Evolutionary conservation across 192 early-diverging fungal genomes (phyloP), one percentile per base, ranked within the genome.

Genomic region (Podila epicladia): DNA sequence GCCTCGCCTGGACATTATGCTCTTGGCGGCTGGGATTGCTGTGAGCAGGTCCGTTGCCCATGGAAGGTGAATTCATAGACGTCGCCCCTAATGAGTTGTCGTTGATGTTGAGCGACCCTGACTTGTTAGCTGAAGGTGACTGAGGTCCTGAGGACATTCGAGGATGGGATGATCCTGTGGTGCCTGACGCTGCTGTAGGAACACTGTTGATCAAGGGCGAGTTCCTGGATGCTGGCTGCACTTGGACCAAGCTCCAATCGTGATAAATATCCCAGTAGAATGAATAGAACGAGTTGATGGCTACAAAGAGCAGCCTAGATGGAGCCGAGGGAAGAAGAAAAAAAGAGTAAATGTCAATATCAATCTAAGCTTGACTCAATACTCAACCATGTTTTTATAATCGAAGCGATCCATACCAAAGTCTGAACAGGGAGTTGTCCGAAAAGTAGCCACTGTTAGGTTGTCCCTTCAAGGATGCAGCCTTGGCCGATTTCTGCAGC

Each of bases 221-320:
- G 48, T 33, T 69, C 65, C 49, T 80, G 78, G 67, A 70, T 55
- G 60, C 57, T 60, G 67, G 86, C 68, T 62, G 85, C 82, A 26
- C 32, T 20, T 80, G 77, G 5, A 80, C 33, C 38, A 98, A 72
- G 33, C 91, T 88, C 97, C 97, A 99, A 82, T 98, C 97, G 75
- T 95, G 92, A 20, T 87, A 89, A 32, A 98, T 87, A 85, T 99
- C 97, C 98, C 97, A 99, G 82, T 97, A 97, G 51, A 97, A 91
- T 7, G 94, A 97, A 83, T 94, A 99, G 19, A 96, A 85, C 35
- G 97, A 96, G 84, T 98, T 98, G 64, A 98, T 82, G 29, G 92
- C 85, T 1, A 94, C 92, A 28, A 85, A 86, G 38, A 87, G 66
- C 19, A 90, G 71, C 89, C 89, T 90, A 77, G 8, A 3, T 45